Evolutionary conservation across 2,329 filamentous ascomycete species (phyloP).

Genomic region (Metarhizium guizhouense): DNA sequence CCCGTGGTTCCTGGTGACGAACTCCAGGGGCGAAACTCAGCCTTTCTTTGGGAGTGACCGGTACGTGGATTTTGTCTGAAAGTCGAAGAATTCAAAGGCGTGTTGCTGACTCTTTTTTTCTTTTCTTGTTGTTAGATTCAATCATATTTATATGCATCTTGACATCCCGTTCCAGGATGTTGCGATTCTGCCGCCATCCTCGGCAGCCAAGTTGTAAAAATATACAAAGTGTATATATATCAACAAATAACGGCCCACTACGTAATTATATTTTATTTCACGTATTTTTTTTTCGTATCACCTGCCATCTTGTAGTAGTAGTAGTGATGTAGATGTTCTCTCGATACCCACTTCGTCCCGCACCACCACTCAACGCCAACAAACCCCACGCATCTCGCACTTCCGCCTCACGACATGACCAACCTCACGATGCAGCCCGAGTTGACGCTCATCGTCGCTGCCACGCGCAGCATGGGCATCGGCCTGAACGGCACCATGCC

Average conservation of each 20-base stretch:
- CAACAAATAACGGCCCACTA: background rate
- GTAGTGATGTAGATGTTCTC: too few species aligned
- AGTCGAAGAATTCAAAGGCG: background rate
- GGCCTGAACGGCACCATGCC: conserved; percentile 71
- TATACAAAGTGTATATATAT: background rate
- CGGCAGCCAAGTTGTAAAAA: conserved; percentile 24
- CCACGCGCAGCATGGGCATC: conserved; percentile 85
- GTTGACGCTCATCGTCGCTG: conserved; percentile 88
- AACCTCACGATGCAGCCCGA: conserved; percentile 34
- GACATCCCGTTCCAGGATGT: conserved; percentile 51
- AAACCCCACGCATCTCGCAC: too few species aligned
- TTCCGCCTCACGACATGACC: background rate
- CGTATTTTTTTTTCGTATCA: too few species aligned
- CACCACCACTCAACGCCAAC: background rate
- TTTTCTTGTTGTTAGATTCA: conserved; percentile 37
- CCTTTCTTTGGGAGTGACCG: conserved; percentile 73
- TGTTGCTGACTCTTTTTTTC: background rate
- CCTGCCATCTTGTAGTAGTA: too few species aligned
- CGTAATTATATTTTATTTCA: too few species aligned
- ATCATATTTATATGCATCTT: conserved; percentile 60
- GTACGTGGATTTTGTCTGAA: conserved; percentile 18
- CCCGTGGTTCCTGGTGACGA: conserved; percentile 65
- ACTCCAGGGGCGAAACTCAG: conserved; percentile 47
- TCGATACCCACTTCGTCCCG: background rate
- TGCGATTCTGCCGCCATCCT: conserved; percentile 21